These are phyloP conservation scores for Epichloe uncinata DNA, from an alignment of 2,329 filamentous ascomycete species.

Conservation along the genomic window DNA sequence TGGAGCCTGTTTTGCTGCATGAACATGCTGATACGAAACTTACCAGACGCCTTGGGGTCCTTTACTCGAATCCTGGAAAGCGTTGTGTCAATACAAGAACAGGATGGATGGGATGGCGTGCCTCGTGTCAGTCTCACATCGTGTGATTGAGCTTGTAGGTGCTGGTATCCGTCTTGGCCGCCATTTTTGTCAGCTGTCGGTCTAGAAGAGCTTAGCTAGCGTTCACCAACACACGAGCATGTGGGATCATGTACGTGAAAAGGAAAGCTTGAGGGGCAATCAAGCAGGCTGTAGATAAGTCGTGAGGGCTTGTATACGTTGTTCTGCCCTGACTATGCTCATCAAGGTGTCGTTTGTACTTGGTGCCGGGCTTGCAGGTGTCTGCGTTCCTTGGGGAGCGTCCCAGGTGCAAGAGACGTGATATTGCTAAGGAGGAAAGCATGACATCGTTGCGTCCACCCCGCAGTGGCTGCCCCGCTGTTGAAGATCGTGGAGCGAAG, in stretches of 20 bases:
- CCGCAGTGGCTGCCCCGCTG: neutral
- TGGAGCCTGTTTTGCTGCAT: neutral
- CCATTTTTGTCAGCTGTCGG: constrained; percentile 28
- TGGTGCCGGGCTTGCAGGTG: neutral
- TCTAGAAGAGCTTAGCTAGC: constrained; percentile 1
- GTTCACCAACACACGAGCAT: neutral
- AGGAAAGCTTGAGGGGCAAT: constrained; percentile 3
- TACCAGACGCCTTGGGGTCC: constrained; percentile 71
- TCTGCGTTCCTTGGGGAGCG: neutral
- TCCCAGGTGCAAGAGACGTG: neutral
- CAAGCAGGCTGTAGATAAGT: constrained; percentile 8
- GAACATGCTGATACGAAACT: constrained; percentile 8
- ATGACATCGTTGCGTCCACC: neutral
- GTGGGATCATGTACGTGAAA: constrained; percentile 1
- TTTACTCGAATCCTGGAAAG: constrained; percentile 72
- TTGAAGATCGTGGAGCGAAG: neutral
- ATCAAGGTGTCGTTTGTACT: constrained; percentile 7
- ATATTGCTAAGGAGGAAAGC: neutral
- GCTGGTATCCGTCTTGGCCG: constrained; percentile 56
- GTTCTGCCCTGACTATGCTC: constrained; percentile 13
- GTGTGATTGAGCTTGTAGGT: constrained; percentile 83
- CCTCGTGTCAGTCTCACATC: constrained; percentile 44
- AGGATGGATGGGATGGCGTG: rapidly evolving
- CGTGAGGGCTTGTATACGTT: constrained; percentile 13
- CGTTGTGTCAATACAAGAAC: constrained; percentile 5